phyloP scores from a whole-genome alignment of 2,329 filamentous ascomycete species.

The Colletotrichum phormii region DNA sequence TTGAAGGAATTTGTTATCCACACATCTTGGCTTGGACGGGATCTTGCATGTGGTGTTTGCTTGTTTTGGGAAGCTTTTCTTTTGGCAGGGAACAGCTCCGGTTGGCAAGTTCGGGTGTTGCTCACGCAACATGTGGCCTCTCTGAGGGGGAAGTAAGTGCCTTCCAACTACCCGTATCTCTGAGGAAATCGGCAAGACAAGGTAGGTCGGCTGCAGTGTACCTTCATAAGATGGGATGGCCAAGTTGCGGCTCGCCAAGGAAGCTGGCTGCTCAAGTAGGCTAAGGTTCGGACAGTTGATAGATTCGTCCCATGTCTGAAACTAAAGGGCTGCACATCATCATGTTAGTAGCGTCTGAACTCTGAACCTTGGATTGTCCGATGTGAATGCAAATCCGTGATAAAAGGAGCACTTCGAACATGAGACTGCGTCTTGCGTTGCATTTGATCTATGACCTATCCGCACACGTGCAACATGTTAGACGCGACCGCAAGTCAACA shows the following conservation, averaged over 20 bases:
- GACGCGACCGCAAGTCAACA: not conserved
- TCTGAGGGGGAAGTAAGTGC: not conserved
- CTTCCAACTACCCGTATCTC: not conserved
- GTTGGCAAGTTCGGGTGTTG: constrained; percentile 6
- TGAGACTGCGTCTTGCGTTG: not conserved
- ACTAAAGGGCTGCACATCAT: constrained; percentile 35
- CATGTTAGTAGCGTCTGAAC: constrained; percentile 34
- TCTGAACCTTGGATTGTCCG: constrained; percentile 17
- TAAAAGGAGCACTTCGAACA: not conserved
- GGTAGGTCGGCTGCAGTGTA: not conserved
- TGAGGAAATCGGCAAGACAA: not conserved
- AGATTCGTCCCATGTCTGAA: constrained; percentile 33
- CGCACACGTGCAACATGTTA: not conserved
- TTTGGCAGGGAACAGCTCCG: constrained; percentile 22
- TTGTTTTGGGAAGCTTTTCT: constrained; percentile 13
- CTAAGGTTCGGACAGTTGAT: constrained; percentile 25
- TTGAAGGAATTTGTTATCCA: not conserved
- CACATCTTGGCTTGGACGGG: constrained; percentile 9
- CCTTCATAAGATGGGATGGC: not conserved
- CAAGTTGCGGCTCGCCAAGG: constrained; percentile 1
- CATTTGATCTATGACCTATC: not conserved
- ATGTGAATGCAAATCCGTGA: constrained; percentile 5
- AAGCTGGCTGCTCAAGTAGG: not conserved
- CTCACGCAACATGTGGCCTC: constrained; percentile 25
- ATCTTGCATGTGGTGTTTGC: constrained; percentile 16